A percentile compares a stretch with the other conserved stretches of the same genome.
phyloP scores from a whole-genome alignment of 345 rosid species.

The Lepidium didymum region DNA sequence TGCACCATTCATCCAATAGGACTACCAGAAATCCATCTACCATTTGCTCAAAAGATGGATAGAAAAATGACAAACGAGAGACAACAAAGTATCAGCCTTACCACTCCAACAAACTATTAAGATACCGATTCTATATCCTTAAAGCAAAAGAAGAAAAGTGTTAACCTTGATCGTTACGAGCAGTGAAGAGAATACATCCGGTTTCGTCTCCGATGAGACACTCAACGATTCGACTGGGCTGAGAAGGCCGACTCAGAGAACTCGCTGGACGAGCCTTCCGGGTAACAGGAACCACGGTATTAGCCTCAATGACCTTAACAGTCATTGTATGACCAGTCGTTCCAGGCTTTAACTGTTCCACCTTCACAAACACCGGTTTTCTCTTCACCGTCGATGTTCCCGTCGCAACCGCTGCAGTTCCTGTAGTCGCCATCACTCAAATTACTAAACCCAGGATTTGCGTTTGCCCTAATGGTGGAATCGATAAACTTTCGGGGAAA shows the following conservation, averaged over 20 bases:
- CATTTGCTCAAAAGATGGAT: not conserved
- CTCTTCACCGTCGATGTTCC: slow-evolving; percentile 36
- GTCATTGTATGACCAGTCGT: slow-evolving; percentile 64
- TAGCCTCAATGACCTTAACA: slow-evolving; percentile 50
- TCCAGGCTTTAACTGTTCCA: slow-evolving; percentile 62
- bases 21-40: not conserved
- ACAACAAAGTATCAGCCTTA: not conserved
- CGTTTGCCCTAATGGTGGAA: slow-evolving; percentile 15
- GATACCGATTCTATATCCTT: not conserved
- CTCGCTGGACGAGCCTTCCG: slow-evolving; percentile 48
- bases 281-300: slow-evolving; percentile 33
- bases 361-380: slow-evolving; percentile 61
- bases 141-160: not conserved
- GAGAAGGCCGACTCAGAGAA: slow-evolving; percentile 41
- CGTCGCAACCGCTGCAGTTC: slow-evolving; percentile 23
- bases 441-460: not conserved
- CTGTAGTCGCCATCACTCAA: slow-evolving; percentile 25
- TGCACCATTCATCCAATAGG: not conserved
- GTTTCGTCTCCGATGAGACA: slow-evolving; percentile 78
- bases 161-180: slow-evolving; percentile 79
- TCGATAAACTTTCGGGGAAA: not conserved
- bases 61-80: not conserved
- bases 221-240: slow-evolving; percentile 62
- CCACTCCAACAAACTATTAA: not conserved
- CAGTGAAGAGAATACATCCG: slow-evolving; percentile 74